Conservation (phyloP, 805 yeast genomes). For the Pichia phayaonensis region DNA sequence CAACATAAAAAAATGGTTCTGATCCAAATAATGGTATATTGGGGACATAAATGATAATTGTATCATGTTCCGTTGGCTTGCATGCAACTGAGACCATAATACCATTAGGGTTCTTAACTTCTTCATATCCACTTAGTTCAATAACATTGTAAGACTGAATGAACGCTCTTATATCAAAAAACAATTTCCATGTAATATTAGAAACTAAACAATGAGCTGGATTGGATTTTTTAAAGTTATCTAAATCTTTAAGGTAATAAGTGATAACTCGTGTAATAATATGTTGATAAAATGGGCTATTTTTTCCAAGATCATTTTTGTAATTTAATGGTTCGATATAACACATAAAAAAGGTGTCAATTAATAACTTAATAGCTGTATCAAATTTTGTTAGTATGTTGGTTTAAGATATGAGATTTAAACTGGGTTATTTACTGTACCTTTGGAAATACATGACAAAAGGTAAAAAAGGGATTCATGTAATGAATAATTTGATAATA, state of each 20-base stretch:
- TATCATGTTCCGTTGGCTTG: slow-evolving; percentile 31
- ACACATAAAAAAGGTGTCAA: slow-evolving; percentile 23
- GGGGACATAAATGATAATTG: slow-evolving; percentile 37
- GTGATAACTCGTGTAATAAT: slow-evolving; percentile 15
- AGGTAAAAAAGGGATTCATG: slow-evolving; percentile 12
- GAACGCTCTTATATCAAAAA: slow-evolving; percentile 26
- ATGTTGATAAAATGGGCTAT: slow-evolving; percentile 26
- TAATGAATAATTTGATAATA: slow-evolving; percentile 22
- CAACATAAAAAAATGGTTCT: slow-evolving; percentile 36
- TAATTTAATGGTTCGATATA: slow-evolving; percentile 26
- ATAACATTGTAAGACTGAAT: slow-evolving; percentile 29
- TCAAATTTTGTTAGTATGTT: background rate
- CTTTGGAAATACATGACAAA: background rate
- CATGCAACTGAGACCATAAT: slow-evolving; percentile 24
- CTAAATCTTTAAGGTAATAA: slow-evolving; percentile 15
- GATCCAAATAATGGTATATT: slow-evolving; percentile 33
- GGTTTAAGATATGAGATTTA: background rate
- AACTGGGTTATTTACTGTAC: background rate
- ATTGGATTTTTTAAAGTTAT: slow-evolving; percentile 7
- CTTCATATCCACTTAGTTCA: slow-evolving; percentile 26
- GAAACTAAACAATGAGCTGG: slow-evolving; percentile 25
- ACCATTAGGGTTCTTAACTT: slow-evolving; percentile 15
- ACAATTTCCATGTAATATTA: slow-evolving; percentile 25
- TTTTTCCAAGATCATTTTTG: slow-evolving; percentile 24
- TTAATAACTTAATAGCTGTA: slow-evolving; percentile 17